These are phyloP conservation scores for Umbellularia californica DNA, from an alignment of 164 flowering plant genomes.

Conservation along the genomic window DNA sequence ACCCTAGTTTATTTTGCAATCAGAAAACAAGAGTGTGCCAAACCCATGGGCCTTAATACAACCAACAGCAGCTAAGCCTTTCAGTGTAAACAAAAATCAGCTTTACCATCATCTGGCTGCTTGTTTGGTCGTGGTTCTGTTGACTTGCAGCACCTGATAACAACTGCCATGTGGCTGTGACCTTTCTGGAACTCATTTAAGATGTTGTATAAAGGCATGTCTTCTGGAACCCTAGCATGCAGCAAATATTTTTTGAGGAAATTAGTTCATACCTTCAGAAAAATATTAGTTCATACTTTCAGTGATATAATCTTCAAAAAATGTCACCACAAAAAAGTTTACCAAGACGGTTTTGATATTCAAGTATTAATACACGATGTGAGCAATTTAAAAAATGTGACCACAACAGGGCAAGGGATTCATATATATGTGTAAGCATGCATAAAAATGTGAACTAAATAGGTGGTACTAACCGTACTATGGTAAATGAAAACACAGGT, in stretches of 20 bases:
- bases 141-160: conserved; percentile 47
- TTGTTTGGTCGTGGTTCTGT: conserved; percentile 19
- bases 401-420: neutral
- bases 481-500: too few relatives aligned
- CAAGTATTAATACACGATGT: neutral
- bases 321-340: neutral
- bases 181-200: conserved; percentile 98
- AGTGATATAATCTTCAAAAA: neutral
- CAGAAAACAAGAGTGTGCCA: neutral
- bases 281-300: neutral
- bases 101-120: conserved; percentile 32
- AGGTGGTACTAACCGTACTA: too few relatives aligned
- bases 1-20: neutral
- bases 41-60: neutral
- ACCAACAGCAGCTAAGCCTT: neutral
- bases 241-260: neutral
- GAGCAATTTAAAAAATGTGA: neutral
- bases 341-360: neutral
- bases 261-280: neutral
- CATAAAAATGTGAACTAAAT: neutral
- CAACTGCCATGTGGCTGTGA: conserved; percentile 98
- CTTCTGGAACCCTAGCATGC: conserved; percentile 65
- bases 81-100: neutral
- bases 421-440: neutral
- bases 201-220: conserved; percentile 80